A percentile compares a stretch with the other conserved stretches of the same genome.
phyloP scores from a whole-genome alignment of 225 moss, liverwort and hornwort genomes.

The Straminergon stramineum region DNA sequence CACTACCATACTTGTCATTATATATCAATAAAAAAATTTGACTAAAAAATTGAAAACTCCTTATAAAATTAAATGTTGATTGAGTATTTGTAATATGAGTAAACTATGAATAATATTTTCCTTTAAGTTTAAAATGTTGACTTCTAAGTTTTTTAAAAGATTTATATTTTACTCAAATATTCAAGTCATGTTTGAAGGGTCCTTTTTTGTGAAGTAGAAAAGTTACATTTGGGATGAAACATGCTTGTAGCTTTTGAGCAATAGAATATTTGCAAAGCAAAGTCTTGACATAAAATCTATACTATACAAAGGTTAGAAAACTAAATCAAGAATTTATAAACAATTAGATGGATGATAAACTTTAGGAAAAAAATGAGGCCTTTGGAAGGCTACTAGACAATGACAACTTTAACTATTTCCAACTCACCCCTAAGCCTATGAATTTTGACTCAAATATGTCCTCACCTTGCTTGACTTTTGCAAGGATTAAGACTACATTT shows the following conservation, averaged over 20 bases:
- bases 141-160: neutral
- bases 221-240: neutral
- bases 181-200: neutral
- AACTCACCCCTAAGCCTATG: neutral
- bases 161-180: neutral
- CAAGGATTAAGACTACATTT: too few species aligned
- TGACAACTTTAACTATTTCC: too few species aligned
- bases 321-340: neutral
- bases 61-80: neutral
- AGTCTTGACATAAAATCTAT: neutral
- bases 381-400: fast-evolving
- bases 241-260: neutral
- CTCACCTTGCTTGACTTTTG: too few species aligned
- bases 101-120: neutral
- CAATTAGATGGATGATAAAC: neutral
- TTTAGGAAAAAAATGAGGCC: too few species aligned
- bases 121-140: neutral
- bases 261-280: neutral
- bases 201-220: neutral
- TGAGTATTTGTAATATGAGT: neutral
- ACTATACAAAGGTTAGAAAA: neutral
- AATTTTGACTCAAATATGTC: neutral
- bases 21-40: neutral
- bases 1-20: neutral
- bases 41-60: neutral